Conservation (phyloP, 1,284 basidiomycete genomes). For the Naganishia sp. region DNA sequence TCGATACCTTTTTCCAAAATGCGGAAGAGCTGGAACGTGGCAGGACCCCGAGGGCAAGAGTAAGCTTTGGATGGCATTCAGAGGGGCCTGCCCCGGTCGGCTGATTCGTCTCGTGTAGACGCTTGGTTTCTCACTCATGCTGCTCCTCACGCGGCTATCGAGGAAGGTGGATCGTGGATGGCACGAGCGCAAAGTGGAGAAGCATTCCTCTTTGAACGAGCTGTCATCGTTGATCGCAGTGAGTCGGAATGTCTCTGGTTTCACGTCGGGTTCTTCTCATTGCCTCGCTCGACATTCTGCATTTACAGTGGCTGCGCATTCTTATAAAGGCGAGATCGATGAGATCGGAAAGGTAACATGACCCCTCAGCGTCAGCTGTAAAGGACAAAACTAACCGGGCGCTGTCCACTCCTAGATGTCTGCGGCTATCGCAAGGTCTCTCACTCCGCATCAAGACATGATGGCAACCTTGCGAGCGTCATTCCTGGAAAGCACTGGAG, state of each 20-base stretch:
- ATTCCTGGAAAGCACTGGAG: slow-evolving; percentile 39
- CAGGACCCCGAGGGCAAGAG: slow-evolving; percentile 14
- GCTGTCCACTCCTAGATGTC: slow-evolving; percentile 43
- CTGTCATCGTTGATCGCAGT: slow-evolving; percentile 51
- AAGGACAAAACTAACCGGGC: neutral
- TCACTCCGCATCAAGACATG: slow-evolving; percentile 36
- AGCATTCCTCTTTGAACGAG: slow-evolving; percentile 44
- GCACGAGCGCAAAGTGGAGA: slow-evolving; percentile 40
- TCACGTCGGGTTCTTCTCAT: neutral
- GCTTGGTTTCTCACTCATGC: slow-evolving; percentile 44
- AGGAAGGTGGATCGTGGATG: slow-evolving; percentile 43
- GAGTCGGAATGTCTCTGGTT: slow-evolving; percentile 22
- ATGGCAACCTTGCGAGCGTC: slow-evolving; percentile 42
- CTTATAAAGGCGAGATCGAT: slow-evolving; percentile 38
- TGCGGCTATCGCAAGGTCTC: slow-evolving; percentile 38
- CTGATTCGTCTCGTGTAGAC: slow-evolving; percentile 36
- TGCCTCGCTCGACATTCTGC: neutral
- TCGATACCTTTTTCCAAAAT: slow-evolving; percentile 28
- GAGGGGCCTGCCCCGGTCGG: neutral
- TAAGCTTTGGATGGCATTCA: neutral
- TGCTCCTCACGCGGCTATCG: slow-evolving; percentile 42
- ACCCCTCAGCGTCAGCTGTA: neutral
- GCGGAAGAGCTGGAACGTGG: slow-evolving; percentile 22
- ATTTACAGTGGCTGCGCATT: slow-evolving; percentile 45
- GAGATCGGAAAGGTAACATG: slow-evolving; percentile 45